Evolutionary conservation across 2,329 filamentous ascomycete genomes (phyloP), one percentile per base, ranked within the genome.

Genomic region (Ophioceras dolichostomum): DNA sequence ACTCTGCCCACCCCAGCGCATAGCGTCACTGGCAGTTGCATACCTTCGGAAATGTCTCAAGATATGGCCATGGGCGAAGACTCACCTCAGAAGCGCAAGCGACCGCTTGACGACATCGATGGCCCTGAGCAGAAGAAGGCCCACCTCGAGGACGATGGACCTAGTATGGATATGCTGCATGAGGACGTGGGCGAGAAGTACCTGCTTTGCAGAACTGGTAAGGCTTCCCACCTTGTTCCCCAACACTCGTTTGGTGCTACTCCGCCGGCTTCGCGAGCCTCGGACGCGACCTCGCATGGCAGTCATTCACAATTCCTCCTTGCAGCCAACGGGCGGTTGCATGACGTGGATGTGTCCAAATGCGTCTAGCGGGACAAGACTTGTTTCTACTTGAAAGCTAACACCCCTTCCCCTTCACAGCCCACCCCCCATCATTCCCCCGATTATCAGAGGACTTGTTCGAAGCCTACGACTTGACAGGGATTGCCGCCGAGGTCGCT

Each of bases 111-210:
- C 38, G 75, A 79, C 47, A 48, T 56, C 38, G 72, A 70, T 44
- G 65, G 70, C 50, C 68, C 67, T 51, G 64, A 68, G 45, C 61
- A 66, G 48, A 79, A 79, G 61, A 79, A 79, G 59, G 59, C 68
- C 52, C 69, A 78, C 48, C 58, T 74, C 58, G 74, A 77, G 61
- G 67, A 70, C 55, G 64, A 69, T 60, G 70, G 64, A 59, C 61
- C 71, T 47, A 70, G 69, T 59, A 76, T 79, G 58, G 67, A 77
- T 49, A 70, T 76, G 58, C 64, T 80, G 49, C 75, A 79, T 54
- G 58, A 73, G 51, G 73, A 80, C 64, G 74, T 80, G 44, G 76
- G 75, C 59, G 62, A 69, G 52, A 79, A 78, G 61, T 79, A 79
- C 60, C 67, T 78, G 51, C 65, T 80, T 61, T 73, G 73, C 66